Evolutionary conservation across 106 monocot species (phyloP), one percentile per base, ranked within the genome.

Genomic region (Allium cepa): DNA sequence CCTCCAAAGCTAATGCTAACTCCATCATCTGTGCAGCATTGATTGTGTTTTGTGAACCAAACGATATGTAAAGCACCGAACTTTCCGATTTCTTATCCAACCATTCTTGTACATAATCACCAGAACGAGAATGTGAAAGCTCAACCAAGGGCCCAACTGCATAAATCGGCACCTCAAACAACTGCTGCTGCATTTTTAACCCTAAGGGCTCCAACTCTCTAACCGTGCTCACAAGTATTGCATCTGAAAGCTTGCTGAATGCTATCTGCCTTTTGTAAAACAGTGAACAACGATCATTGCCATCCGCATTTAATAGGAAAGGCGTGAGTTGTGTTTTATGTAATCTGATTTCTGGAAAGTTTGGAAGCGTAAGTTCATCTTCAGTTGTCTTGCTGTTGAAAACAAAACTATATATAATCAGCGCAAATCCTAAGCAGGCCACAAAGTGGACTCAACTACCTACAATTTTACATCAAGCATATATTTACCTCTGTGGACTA

Each of bases 1-100:
- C 72, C 57, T 76, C 79, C 14, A 83, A 50, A 16, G 79, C 79
- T 45, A 15, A 58, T 9, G 83, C 83, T 50, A 83, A 64, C 60
- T 65, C 73, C 66, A 67, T 47, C 83, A 79, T 83, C 53, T 83
- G 83, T 7, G 53, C 16, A 0, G 71, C 68, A 10, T 62, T 3
- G 50, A 83, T 60, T 10, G 67, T 60, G 72, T 72, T 79, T 47
- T 76, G 56, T 9, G 83, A 79, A n/a, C 83, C 83, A 27, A 83
- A 83, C 2, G 79, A 79, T 48, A 83, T 16, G 72, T 79, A 83
- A n/a, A 83, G 49, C 1, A 83, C 79, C 0, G 83, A 83, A 1
- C 48, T 71, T 5, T 67, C 68, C n/a, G 55, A 14, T 0, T 76
- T 61, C 0, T 3, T 7, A 47, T 53, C 49, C 1, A 79, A 46